Evolutionary conservation across 2,329 filamentous ascomycete genomes (phyloP).

Genomic region (Fusarium sp.): DNA sequence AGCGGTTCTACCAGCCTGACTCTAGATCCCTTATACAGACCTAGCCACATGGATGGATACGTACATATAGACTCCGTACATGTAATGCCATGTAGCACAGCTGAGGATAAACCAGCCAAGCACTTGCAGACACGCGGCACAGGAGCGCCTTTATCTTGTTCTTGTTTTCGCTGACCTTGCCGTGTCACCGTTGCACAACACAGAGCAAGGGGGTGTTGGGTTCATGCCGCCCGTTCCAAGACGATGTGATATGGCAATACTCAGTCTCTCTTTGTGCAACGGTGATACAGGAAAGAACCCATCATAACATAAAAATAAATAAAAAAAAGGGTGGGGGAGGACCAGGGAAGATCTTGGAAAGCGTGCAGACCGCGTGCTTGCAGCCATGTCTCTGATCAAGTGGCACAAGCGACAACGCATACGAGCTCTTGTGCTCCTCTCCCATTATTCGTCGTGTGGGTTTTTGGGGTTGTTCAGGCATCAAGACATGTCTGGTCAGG

Average conservation of each 20-base stretch:
- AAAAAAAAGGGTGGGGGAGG: not conserved
- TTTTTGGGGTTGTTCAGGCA: conserved; percentile 40
- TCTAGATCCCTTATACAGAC: conserved; percentile 4
- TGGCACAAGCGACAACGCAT: conserved; percentile 44
- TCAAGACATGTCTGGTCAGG: conserved; percentile 34
- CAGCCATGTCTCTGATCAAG: conserved; percentile 50
- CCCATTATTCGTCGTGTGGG: conserved; percentile 11
- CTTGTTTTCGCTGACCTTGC: conserved; percentile 17
- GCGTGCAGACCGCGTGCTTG: conserved; percentile 49
- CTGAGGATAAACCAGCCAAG: conserved; percentile 33
- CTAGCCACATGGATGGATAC: conserved; percentile 25
- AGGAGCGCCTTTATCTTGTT: conserved; percentile 23
- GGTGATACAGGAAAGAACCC: conserved; percentile 7
- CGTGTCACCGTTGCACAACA: conserved; percentile 35
- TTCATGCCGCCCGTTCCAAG: not conserved
- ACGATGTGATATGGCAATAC: not conserved
- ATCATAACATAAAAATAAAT: not conserved
- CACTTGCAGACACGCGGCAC: conserved; percentile 45
- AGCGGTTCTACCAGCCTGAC: not conserved
- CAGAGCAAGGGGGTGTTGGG: conserved; percentile 8
- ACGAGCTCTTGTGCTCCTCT: conserved; percentile 38
- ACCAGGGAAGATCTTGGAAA: conserved; percentile 44
- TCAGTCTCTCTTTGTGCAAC: conserved; percentile 2
- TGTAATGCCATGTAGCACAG: conserved; percentile 22
- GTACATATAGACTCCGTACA: conserved; percentile 19